Evolutionary conservation across 2,329 filamentous ascomycete species (phyloP).

Genomic region (Berkeleyomyces basicola): DNA sequence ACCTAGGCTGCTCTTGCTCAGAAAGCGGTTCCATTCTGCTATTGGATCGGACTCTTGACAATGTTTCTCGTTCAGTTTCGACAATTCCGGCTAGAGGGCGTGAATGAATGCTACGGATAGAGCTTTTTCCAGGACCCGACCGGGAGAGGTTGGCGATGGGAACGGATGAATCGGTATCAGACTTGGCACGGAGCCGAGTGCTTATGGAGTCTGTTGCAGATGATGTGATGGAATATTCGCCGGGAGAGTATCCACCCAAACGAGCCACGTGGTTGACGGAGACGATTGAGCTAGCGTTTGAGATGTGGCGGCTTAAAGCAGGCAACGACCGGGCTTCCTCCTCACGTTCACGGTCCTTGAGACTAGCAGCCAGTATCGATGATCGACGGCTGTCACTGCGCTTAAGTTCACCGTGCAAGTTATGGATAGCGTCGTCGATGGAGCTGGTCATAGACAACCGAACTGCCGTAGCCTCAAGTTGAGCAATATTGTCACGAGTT

Average conservation of each 20-base stretch:
- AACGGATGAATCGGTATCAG: slow-evolving; percentile 24
- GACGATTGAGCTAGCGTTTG: slow-evolving; percentile 44
- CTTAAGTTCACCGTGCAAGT: slow-evolving; percentile 55
- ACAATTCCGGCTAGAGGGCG: slow-evolving; percentile 39
- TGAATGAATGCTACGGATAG: slow-evolving; percentile 33
- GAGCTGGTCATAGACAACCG: slow-evolving; percentile 57
- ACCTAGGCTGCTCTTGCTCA: not conserved
- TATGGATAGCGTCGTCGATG: slow-evolving; percentile 61
- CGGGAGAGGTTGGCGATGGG: slow-evolving; percentile 26
- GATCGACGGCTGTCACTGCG: slow-evolving; percentile 50
- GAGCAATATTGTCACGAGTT: slow-evolving; percentile 50
- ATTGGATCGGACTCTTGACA: not conserved
- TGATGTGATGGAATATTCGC: slow-evolving; percentile 42
- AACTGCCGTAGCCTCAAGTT: slow-evolving; percentile 60
- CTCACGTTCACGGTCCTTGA: slow-evolving; percentile 18
- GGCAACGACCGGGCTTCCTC: slow-evolving; percentile 13
- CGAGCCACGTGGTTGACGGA: slow-evolving; percentile 51
- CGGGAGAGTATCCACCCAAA: slow-evolving; percentile 51
- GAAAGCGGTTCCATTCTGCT: slow-evolving; percentile 10
- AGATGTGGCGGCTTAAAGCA: slow-evolving; percentile 27
- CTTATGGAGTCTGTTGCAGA: slow-evolving; percentile 49
- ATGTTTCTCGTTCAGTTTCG: slow-evolving; percentile 32
- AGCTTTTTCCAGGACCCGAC: slow-evolving; percentile 38
- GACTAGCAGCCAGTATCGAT: slow-evolving; percentile 38
- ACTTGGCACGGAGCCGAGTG: slow-evolving; percentile 29